Percentiles rank a stretch among this genome's conserved stretches.
phyloP scores from a whole-genome alignment of 192 early-diverging fungal genomes.

The Coemansia sp. region DNA sequence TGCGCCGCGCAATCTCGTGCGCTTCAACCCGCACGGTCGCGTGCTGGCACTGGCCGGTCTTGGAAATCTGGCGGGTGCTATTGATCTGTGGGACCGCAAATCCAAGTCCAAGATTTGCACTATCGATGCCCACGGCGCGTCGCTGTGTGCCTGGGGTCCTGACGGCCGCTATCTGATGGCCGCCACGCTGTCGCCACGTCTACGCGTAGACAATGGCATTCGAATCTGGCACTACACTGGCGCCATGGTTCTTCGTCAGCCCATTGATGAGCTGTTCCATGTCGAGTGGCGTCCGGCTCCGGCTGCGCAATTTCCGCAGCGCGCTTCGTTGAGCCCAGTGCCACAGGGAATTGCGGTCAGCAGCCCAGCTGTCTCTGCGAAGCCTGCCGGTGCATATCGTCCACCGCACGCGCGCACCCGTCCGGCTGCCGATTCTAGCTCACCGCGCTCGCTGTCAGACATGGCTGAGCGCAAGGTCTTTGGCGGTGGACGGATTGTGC shows the following conservation, averaged over 20 bases:
- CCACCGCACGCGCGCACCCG: conserved; percentile 68
- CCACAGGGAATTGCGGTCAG: conserved; percentile 56
- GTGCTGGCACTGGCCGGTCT: conserved; percentile 90
- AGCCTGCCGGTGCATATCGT: conserved; percentile 64
- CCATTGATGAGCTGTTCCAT: conserved; percentile 87
- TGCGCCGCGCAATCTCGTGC: conserved; percentile 85
- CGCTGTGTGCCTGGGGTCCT: conserved; percentile 86
- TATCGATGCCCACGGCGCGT: conserved; percentile 80
- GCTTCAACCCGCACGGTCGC: conserved; percentile 88
- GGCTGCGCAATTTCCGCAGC: conserved; percentile 73
- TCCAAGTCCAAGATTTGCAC: conserved; percentile 79
- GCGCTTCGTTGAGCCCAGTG: conserved; percentile 71
- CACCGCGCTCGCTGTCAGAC: conserved; percentile 43
- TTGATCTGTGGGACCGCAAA: conserved; percentile 93
- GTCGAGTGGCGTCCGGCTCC: conserved; percentile 70
- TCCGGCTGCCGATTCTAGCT: conserved; percentile 14
- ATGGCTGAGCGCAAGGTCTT: conserved; percentile 39
- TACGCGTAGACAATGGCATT: conserved; percentile 97
- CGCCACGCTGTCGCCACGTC: conserved; percentile 85
- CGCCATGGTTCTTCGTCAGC: conserved; percentile 70
- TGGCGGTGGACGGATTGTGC: conserved; percentile 10
- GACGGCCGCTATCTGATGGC: conserved; percentile 92
- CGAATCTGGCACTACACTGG: conserved; percentile 97
- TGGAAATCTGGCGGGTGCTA: conserved; percentile 90
- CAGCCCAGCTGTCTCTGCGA: conserved; percentile 48